Evolutionary conservation across 768 basidiomycete species (phyloP).

Genomic region (Trametes gibbosa): DNA sequence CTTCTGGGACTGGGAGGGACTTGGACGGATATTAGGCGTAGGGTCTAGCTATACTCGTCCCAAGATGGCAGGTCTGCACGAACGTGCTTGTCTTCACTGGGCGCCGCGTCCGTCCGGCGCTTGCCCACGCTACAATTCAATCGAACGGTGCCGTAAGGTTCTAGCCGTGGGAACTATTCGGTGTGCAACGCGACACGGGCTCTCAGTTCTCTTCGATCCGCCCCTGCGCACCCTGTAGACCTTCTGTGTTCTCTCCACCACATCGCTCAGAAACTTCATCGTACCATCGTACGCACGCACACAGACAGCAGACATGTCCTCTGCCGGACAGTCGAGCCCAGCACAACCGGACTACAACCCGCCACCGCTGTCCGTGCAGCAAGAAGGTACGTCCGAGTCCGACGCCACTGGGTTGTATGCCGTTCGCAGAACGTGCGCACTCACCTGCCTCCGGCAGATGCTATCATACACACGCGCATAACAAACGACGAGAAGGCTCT

Average conservation of each 20-base stretch:
- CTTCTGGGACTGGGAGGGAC: not conserved
- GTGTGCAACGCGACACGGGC: no score
- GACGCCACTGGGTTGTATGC: constrained; percentile 1
- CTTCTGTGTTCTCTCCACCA: not conserved
- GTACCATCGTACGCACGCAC: no score
- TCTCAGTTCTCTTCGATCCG: not conserved
- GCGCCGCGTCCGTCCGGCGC: no score
- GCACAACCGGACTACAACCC: constrained; percentile 8
- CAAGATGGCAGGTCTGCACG: constrained; percentile 27
- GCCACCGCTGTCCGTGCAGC: constrained; percentile 26
- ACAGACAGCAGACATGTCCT: not conserved
- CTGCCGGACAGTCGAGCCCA: not conserved
- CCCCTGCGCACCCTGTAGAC: not conserved
- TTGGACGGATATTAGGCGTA: constrained; percentile 17
- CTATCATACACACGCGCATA: constrained; percentile 77
- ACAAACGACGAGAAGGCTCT: constrained; percentile 80
- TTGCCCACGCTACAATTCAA: no score
- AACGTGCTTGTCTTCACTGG: constrained; percentile 31
- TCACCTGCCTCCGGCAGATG: constrained; percentile 45
- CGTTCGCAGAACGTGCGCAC: not conserved
- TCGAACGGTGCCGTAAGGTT: no score
- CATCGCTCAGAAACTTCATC: no score
- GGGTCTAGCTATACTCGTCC: constrained; percentile 25
- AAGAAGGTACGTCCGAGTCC: constrained; percentile 27
- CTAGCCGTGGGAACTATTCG: no score